These are phyloP conservation scores for Thelephora ganbajun DNA, from an alignment of 768 basidiomycete species.

Conservation along the genomic window DNA sequence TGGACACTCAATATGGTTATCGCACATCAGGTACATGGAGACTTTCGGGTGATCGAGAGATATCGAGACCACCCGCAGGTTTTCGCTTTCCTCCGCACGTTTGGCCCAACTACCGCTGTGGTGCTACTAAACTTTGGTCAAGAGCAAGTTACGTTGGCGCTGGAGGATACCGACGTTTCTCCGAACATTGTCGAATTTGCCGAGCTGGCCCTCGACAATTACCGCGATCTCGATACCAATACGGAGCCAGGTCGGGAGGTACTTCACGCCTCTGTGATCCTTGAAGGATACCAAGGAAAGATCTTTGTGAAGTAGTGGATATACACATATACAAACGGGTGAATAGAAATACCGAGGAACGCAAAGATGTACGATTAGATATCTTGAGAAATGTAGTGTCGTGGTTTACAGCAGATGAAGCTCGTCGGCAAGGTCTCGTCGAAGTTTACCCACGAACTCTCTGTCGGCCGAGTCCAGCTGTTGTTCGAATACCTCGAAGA, in stretches of 20 bases:
- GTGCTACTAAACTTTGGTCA: constrained; percentile 35
- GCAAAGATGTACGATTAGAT: no score
- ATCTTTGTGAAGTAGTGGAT: background rate
- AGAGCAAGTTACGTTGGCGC: background rate
- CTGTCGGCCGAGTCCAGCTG: background rate
- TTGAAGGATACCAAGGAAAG: background rate
- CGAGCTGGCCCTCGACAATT: constrained; percentile 1
- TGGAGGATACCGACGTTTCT: background rate
- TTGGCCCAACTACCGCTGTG: constrained; percentile 17
- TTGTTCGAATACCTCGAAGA: background rate
- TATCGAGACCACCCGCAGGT: constrained; percentile 31
- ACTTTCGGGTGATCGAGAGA: constrained; percentile 30
- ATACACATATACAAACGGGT: no score
- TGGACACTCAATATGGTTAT: background rate
- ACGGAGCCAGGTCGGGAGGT: background rate
- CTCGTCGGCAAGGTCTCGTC: background rate
- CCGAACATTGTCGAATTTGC: background rate
- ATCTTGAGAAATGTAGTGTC: no score
- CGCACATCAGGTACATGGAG: constrained; percentile 40
- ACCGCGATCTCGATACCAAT: background rate
- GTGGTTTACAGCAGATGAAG: background rate
- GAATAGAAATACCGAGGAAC: no score
- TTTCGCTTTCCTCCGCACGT: constrained; percentile 37
- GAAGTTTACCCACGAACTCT: background rate
- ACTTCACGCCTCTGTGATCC: background rate